phyloP scores from a whole-genome alignment of 345 rosid species.

The Garcia nutans region DNA sequence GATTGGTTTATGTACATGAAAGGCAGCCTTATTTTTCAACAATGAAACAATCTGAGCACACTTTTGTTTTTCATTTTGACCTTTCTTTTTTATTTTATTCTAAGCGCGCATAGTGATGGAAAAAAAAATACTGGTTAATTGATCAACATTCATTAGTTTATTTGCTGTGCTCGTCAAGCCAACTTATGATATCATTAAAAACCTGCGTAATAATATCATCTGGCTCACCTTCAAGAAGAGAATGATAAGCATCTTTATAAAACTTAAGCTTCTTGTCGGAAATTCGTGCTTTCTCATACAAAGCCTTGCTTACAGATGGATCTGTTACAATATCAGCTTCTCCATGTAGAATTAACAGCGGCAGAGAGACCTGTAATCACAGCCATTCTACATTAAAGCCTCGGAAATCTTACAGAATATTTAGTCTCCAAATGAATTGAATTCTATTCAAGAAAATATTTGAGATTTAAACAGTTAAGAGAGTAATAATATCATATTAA shows the following conservation, averaged over 20 bases:
- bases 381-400: not conserved
- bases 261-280: constrained; percentile 69
- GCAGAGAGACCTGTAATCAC: constrained; percentile 63
- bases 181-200: constrained; percentile 60
- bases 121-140: not conserved
- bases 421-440: not conserved
- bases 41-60: not conserved
- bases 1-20: not conserved
- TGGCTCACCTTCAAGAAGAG: constrained; percentile 88
- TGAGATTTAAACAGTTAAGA: not conserved
- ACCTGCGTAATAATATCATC: constrained; percentile 71
- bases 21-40: not conserved
- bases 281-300: constrained; percentile 74
- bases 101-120: not conserved
- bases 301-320: constrained; percentile 81
- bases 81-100: not conserved
- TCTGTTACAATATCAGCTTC: constrained; percentile 81
- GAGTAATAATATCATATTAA: no score
- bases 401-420: not conserved
- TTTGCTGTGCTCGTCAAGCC: constrained; percentile 67
- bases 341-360: constrained; percentile 80
- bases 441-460: not conserved
- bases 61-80: not conserved
- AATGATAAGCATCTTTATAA: constrained; percentile 65
- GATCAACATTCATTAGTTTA: constrained; percentile 3